Evolutionary conservation across 2,329 filamentous ascomycete species (phyloP), one percentile per base, ranked within the genome.

Genomic region (Cordyceps javanica): DNA sequence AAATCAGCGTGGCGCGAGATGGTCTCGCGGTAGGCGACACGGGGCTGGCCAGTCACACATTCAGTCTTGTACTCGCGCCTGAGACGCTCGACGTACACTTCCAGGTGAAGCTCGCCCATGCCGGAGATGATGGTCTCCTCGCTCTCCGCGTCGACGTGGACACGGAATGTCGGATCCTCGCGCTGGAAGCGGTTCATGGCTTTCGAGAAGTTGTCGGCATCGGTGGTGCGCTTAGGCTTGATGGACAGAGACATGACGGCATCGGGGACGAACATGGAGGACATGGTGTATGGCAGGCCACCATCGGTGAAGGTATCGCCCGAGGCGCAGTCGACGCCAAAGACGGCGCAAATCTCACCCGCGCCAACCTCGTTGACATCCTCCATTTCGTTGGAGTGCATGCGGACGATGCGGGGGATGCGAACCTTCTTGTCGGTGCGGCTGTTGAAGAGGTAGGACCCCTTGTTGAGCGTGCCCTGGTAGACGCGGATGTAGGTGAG

Each of bases 341-440:
- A 99, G 59, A 99, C 94, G 60, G 94, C 94, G 70, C 94, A 99
- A 63, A 99, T 99, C 74, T 99, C 94, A 73, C 94, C 94, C 55
- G 94, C 93, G 54, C 92, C 91, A 62, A 99, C 88, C 72, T 97
- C 92, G 57, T 77, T 80, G 30, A 97, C 91, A 69, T 99, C 94
- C 73, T 99, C 94, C 93, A 99, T 96, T 70, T 99, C 94, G 70
- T 97, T 96, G 46, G 92, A 96, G 79, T 99, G 94, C 94, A 99
- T 99, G 62, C 94, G 91, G 61, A 99, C 94, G 67, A 99, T 97
- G 69, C 93, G 89, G 21, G 94, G 94, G 59, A 99, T 88, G 75
- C 95, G 92, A 70, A 99, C 88, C 79, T 93, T 97, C 82, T 97
- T 96, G 73, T 93, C 89, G 62, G 85, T 95, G 65, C 92, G 87